Base-by-base conservation (phyloP, 106 monocot species). In the Dactylorhiza incarnata region DNA sequence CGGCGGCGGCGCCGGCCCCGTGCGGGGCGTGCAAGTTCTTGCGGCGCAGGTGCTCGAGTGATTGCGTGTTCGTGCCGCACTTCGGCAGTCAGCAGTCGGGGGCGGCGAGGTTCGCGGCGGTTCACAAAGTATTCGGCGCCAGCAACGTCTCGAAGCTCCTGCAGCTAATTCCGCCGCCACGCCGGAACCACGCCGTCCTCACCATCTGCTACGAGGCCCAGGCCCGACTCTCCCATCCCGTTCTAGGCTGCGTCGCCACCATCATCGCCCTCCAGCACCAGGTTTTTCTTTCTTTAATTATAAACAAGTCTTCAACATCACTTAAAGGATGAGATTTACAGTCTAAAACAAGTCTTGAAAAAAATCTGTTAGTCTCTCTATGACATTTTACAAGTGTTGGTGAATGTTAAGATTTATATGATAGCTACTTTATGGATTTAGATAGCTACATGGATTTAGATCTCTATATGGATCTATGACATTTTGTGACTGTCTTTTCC, bases 21-120 rank as follows among this genome's bases (percentile, higher is more conserved):
- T 95, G 95, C 75, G 95, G 95, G 7, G 95, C 92, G 9, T 95
- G 95, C 83, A 95, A 93, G 86, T 95, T 90, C 74, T 75, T 95
- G 68, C 66, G 92, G 78, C 80, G 92, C 19, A 88, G 85, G 81
- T 95, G 95, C 85, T 66, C 66, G 55, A 24, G 65, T 9, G 90
- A 80, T n/a, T 95, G 95, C 76, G 81, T 95, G 16, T 95, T 95
- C 75, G 95, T 93, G 25, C 81, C 95, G 12, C 82, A 95, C 77
- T 93, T 95, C 58, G 80, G 66, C 37, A 44, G 79, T 15, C 90
- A 85, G 25, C 79, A 88, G 76, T 85, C 81, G 11, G 70, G 82
- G 14, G 81, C 79, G 74, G 82, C 85, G 53, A 68, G 86, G 78
- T 92, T 90, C 76, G 88, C 92, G 9, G 84, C 90, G 6, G 95